Evolutionary conservation across 768 basidiomycete species (phyloP), one percentile per base, ranked within the genome.

Genomic region (Leccinum subgranulosum): DNA sequence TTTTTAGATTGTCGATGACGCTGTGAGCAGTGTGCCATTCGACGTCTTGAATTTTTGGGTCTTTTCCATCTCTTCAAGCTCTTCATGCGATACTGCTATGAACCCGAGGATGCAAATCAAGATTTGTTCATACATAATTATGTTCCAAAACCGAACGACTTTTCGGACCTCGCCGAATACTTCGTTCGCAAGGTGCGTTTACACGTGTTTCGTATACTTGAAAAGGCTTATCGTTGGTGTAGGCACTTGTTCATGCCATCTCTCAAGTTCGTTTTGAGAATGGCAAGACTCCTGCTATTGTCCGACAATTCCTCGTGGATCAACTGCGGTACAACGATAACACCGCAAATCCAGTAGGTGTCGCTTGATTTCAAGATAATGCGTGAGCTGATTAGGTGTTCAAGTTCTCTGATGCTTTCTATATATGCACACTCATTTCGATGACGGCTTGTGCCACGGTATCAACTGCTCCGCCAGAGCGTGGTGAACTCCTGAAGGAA

Each of bases 291-390:
- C 92, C 91, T 12, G 82, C 87, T 0, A 85, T 94, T 53, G 89
- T 96, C 14, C 84, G 92, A 48, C 87, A 86, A 59, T 92, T 97
- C 66, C 77, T 98, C 29, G 87, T 96, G 60, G 94, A 97, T 69
- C 88, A 95, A 61, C 78, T 98, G n/a, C 84, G 88, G 11, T 93
- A 92, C 70, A 98, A 98, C 69, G 96, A 98, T 71, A 98, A 98
- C 70, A 92, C 94, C 3, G 82, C 85, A 19, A 97, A 96, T 69
- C 79, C 83, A 43, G 94, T 96, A 62, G 67, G 92, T 73, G 23
- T 34, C 48, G 51, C 9, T 29, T 49, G 23, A 41, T 47, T 29
- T 49, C 3, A 23, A 51, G 19, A 52, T n/a, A 17, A 49, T 21
- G 21, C 25, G 39, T 8, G 51, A 14, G n/a, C 55, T 67, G 33